Conservation (phyloP, 352 stramenopile genomes). For the Aphanomyces invadans region DNA sequence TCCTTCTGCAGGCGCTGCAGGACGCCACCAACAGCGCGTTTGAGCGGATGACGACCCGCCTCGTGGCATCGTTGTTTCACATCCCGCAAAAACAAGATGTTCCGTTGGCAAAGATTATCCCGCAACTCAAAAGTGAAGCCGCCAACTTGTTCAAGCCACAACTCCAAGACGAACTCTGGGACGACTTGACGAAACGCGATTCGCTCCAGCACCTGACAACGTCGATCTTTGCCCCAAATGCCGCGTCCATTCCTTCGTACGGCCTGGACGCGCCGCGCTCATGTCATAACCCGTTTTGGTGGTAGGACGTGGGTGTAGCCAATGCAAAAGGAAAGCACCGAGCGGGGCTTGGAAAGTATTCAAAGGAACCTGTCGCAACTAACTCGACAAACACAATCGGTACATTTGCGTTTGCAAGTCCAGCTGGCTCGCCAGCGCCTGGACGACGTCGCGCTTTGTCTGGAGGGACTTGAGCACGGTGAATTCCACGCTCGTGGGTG, state of each 20-base stretch:
- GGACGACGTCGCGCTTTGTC: conserved; percentile 33
- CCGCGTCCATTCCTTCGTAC: not conserved
- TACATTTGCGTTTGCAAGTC: conserved; percentile 80
- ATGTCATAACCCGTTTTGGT: too few species aligned
- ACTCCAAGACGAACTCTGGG: not conserved
- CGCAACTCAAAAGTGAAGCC: conserved; percentile 19
- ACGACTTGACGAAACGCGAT: not conserved
- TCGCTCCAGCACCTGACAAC: conserved; percentile 4
- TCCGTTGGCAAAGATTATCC: conserved; percentile 22
- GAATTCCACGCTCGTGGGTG: conserved; percentile 43
- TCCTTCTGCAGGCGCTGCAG: conserved; percentile 13
- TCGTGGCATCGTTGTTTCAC: conserved; percentile 9
- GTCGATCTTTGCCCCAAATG: conserved; percentile 19
- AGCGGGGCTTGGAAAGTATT: too few species aligned
- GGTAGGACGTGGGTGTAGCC: conserved; percentile 18
- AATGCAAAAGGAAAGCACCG: too few species aligned
- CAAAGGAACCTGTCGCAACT: conserved; percentile 2
- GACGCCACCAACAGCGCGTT: conserved; percentile 1
- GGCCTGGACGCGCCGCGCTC: too few species aligned
- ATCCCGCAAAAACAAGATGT: not conserved
- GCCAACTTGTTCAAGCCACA: not conserved
- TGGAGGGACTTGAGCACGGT: conserved; percentile 37
- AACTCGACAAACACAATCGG: conserved; percentile 43
- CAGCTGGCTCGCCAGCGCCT: conserved; percentile 54
- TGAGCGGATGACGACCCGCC: not conserved